A percentile compares a stretch with the other conserved stretches of the same genome.
phyloP scores from a whole-genome alignment of 371 early-diverging fungal species.

The Chytridium lagenaria region DNA sequence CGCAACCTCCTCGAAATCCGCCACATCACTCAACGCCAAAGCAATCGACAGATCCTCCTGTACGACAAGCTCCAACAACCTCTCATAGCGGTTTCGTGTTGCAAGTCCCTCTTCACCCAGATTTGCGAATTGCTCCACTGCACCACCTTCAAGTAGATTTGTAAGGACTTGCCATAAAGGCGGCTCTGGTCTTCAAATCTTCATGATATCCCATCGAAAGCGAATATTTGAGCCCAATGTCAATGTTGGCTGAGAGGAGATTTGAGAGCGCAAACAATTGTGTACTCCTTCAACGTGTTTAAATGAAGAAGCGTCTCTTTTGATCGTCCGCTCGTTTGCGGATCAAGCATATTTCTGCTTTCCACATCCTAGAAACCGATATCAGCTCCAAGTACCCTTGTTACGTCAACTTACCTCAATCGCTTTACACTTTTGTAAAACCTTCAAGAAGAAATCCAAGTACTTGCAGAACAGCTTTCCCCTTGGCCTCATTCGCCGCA shows the following conservation, averaged over 20 bases:
- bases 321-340: slow-evolving; percentile 53
- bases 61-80: slow-evolving; percentile 64
- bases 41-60: slow-evolving; percentile 68
- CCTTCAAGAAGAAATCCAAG: slow-evolving; percentile 86
- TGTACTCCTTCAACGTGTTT: slow-evolving; percentile 77
- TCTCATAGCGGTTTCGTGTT: slow-evolving; percentile 71
- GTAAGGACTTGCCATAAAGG: slow-evolving; percentile 93
- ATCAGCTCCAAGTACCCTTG: neutral
- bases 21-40: slow-evolving; percentile 84
- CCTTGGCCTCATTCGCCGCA: slow-evolving; percentile 72
- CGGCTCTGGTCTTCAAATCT: slow-evolving; percentile 82
- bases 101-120: slow-evolving; percentile 75
- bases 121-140: slow-evolving; percentile 75
- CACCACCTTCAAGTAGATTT: slow-evolving; percentile 85
- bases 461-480: slow-evolving; percentile 84
- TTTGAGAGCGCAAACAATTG: slow-evolving; percentile 89
- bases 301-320: slow-evolving; percentile 69
- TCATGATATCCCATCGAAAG: slow-evolving; percentile 92
- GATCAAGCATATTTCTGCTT: slow-evolving; percentile 32
- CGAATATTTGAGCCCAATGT: slow-evolving; percentile 87
- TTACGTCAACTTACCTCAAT: slow-evolving; percentile 49
- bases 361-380: slow-evolving; percentile 1
- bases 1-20: slow-evolving; percentile 89
- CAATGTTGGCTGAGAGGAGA: slow-evolving; percentile 88
- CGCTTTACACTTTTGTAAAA: slow-evolving; percentile 81